These are phyloP conservation scores for Lecanosticta acicola DNA, from an alignment of 2,329 filamentous ascomycete species.

Conservation along the genomic window DNA sequence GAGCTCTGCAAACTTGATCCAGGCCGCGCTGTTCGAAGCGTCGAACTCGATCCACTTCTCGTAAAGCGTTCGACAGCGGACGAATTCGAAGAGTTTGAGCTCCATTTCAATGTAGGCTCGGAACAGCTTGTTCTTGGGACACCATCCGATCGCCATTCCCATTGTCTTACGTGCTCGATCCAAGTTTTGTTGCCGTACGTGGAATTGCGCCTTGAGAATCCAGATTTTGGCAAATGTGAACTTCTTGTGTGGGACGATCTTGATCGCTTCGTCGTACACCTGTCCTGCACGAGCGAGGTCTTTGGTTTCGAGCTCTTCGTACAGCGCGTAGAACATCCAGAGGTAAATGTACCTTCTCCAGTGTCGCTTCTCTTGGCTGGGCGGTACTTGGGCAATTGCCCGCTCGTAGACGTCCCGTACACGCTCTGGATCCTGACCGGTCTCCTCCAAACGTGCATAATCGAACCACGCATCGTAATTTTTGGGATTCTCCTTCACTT, in stretches of 20 bases:
- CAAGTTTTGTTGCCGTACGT: constrained; percentile 80
- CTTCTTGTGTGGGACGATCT: constrained; percentile 86
- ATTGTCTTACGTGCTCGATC: constrained; percentile 78
- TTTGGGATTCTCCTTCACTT: constrained; percentile 86
- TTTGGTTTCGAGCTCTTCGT: constrained; percentile 82
- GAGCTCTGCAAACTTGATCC: constrained; percentile 93
- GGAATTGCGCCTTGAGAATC: constrained; percentile 89
- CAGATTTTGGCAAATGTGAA: constrained; percentile 98
- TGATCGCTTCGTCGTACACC: constrained; percentile 84
- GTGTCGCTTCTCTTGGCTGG: constrained; percentile 92
- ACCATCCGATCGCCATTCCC: constrained; percentile 85
- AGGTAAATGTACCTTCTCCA: constrained; percentile 97
- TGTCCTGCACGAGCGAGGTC: constrained; percentile 75
- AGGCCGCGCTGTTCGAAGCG: constrained; percentile 80
- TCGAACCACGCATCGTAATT: constrained; percentile 99
- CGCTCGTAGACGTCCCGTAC: constrained; percentile 91
- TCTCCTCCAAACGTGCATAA: constrained; percentile 84
- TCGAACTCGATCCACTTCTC: constrained; percentile 94
- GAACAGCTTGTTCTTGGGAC: constrained; percentile 93
- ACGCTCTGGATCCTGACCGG: constrained; percentile 71
- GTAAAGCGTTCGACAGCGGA: constrained; percentile 82
- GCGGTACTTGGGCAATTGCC: constrained; percentile 90
- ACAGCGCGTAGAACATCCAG: constrained; percentile 95
- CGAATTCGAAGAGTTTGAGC: constrained; percentile 89
- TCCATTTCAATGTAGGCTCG: constrained; percentile 90